Evolutionary conservation across 2,329 filamentous ascomycete genomes (phyloP).

Genomic region (Fusarium hostae): DNA sequence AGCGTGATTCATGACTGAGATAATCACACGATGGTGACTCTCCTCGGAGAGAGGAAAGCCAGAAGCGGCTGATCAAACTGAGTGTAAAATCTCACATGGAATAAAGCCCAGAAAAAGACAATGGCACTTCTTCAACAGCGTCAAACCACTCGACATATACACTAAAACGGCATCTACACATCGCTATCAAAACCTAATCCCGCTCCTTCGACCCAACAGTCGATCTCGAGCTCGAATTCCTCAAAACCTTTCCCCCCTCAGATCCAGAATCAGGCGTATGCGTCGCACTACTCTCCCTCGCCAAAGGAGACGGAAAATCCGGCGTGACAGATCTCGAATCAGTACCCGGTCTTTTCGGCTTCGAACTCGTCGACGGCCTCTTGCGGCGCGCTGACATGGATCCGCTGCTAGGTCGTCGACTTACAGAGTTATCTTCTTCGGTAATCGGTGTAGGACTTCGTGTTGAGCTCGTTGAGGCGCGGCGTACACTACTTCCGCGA

Average conservation of each 20-base stretch:
- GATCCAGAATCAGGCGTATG: slow-evolving; percentile 36
- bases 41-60: neutral
- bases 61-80: neutral
- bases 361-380: slow-evolving; percentile 58
- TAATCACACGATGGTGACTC: neutral
- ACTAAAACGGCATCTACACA: neutral
- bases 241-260: slow-evolving; percentile 39
- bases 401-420: slow-evolving; percentile 59
- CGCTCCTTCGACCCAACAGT: slow-evolving; percentile 36
- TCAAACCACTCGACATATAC: neutral
- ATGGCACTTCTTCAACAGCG: neutral
- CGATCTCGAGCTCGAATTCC: slow-evolving; percentile 37
- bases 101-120: neutral
- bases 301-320: slow-evolving; percentile 64
- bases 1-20: neutral
- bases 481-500: slow-evolving; percentile 63
- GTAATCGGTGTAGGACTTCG: slow-evolving; percentile 61
- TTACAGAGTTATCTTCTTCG: slow-evolving; percentile 57
- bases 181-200: neutral
- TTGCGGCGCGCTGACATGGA: slow-evolving; percentile 64
- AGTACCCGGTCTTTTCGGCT: slow-evolving; percentile 56
- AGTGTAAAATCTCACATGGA: neutral
- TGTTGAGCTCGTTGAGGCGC: slow-evolving; percentile 63
- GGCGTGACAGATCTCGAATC: slow-evolving; percentile 66
- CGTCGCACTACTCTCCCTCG: slow-evolving; percentile 57